These are phyloP conservation scores for Melampsora larici-populina DNA, from an alignment of 1,284 basidiomycete genomes.

Conservation along the genomic window DNA sequence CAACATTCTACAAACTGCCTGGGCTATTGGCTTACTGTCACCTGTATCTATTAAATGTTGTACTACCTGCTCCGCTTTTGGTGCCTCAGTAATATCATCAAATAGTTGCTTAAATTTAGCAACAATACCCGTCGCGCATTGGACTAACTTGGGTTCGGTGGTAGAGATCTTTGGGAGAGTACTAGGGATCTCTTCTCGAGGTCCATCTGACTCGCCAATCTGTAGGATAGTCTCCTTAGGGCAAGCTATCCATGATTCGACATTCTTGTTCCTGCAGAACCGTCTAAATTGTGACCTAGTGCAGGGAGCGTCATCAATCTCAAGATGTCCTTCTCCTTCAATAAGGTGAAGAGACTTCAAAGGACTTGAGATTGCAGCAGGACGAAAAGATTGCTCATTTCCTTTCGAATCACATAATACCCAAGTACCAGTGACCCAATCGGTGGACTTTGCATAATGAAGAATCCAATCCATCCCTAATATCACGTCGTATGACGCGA, in stretches of 20 bases:
- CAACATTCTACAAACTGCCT: not conserved
- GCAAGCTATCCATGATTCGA: not conserved
- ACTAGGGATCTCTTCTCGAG: not conserved
- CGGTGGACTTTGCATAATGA: not conserved
- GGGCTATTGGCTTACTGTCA: not conserved
- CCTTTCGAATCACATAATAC: not conserved
- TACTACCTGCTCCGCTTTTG: not conserved
- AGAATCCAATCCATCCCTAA: constrained; percentile 17
- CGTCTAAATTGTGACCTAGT: not conserved
- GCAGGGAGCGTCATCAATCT: not conserved
- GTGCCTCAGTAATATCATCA: not conserved
- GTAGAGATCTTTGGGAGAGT: constrained; percentile 2
- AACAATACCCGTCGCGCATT: not conserved
- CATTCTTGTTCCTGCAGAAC: not conserved
- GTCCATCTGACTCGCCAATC: not conserved
- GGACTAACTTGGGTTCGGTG: not conserved
- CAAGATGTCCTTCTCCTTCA: not conserved
- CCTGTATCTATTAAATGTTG: not conserved
- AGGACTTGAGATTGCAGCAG: not conserved
- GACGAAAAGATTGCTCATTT: not conserved
- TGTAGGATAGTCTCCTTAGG: not conserved
- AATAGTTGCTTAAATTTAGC: not conserved
- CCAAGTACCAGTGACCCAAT: constrained; percentile 12
- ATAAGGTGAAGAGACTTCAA: not conserved
- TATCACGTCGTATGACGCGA: constrained; percentile 1